These are phyloP conservation scores for Wickerhamomyces queroliae DNA, from an alignment of 805 yeast genomes.

Conservation along the genomic window DNA sequence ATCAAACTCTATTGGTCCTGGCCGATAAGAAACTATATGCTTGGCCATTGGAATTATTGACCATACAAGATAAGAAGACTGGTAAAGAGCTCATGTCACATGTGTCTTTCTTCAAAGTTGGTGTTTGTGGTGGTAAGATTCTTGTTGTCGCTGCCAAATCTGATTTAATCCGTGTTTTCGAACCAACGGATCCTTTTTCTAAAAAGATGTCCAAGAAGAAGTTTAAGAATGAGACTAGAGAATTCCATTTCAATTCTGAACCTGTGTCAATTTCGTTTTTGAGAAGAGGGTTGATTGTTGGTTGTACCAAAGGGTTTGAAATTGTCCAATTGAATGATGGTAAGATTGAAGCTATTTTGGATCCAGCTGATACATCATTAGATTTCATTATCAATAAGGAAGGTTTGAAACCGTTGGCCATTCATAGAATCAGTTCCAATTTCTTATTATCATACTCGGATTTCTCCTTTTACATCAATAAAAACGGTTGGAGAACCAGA, in stretches of 20 bases:
- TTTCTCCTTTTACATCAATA: slow-evolving; percentile 89
- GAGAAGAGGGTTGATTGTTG: slow-evolving; percentile 85
- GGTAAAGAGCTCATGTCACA: slow-evolving; percentile 82
- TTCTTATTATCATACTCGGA: slow-evolving; percentile 87
- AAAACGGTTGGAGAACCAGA: slow-evolving; percentile 94
- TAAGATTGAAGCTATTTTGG: slow-evolving; percentile 82
- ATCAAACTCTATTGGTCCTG: slow-evolving; percentile 72
- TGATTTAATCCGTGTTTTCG: slow-evolving; percentile 79
- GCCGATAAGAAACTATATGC: slow-evolving; percentile 79
- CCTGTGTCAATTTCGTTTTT: slow-evolving; percentile 89
- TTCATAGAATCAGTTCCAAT: slow-evolving; percentile 84
- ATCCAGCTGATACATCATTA: slow-evolving; percentile 97
- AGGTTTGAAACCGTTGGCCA: slow-evolving; percentile 82
- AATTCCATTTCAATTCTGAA: slow-evolving; percentile 79
- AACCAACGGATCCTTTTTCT: slow-evolving; percentile 74
- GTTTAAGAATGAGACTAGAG: slow-evolving; percentile 62
- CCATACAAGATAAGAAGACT: slow-evolving; percentile 44
- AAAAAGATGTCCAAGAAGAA: slow-evolving; percentile 61
- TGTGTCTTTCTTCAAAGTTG: slow-evolving; percentile 86
- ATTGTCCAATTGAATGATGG: slow-evolving; percentile 82
- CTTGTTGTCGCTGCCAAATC: slow-evolving; percentile 86
- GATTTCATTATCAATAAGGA: slow-evolving; percentile 88
- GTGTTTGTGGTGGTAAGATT: slow-evolving; percentile 85
- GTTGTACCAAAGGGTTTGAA: slow-evolving; percentile 95
- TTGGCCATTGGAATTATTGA: slow-evolving; percentile 66